Evolutionary conservation across 176 grass and related monocot genomes (phyloP).

Genomic region (Puya raimondii): DNA sequence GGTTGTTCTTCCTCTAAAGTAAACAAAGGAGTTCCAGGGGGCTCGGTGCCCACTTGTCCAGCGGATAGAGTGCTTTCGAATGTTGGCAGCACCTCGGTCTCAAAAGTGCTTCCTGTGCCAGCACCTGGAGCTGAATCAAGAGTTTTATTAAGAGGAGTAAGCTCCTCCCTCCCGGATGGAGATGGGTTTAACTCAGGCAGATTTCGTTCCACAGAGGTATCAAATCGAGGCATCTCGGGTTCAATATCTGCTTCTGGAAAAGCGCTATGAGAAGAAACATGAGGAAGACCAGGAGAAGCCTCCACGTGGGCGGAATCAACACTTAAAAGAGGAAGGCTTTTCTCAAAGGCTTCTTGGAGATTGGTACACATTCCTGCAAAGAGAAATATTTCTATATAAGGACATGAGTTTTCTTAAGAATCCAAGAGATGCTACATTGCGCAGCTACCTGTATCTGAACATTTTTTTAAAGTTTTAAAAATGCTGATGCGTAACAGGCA

Average conservation of each 20-base stretch:
- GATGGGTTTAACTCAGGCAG: conserved; percentile 20
- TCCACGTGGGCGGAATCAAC: conserved; percentile 14
- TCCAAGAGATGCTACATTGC: no score
- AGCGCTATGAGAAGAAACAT: conserved; percentile 3
- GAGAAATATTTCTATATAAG: background rate
- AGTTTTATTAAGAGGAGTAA: conserved; percentile 37
- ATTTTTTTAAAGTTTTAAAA: no score
- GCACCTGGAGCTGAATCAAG: conserved; percentile 18
- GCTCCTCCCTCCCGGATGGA: conserved; percentile 17
- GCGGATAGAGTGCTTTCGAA: conserved; percentile 16
- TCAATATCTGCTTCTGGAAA: conserved; percentile 16
- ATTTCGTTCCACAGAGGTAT: background rate
- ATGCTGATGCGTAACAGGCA: no score
- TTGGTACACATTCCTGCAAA: conserved; percentile 43
- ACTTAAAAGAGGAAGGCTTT: conserved; percentile 17
- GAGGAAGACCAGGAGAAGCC: background rate
- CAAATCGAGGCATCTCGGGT: conserved; percentile 36
- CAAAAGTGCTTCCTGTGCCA: conserved; percentile 23
- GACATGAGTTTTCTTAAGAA: no score
- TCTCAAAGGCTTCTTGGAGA: conserved; percentile 32
- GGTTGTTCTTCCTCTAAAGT: conserved; percentile 27
- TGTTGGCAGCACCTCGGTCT: conserved; percentile 20
- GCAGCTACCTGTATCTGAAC: no score
- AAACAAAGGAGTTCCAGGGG: conserved; percentile 21
- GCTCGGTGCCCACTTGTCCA: conserved; percentile 16